Evolutionary conservation across 2,329 filamentous ascomycete genomes (phyloP).

Genomic region (Fusarium sp.): DNA sequence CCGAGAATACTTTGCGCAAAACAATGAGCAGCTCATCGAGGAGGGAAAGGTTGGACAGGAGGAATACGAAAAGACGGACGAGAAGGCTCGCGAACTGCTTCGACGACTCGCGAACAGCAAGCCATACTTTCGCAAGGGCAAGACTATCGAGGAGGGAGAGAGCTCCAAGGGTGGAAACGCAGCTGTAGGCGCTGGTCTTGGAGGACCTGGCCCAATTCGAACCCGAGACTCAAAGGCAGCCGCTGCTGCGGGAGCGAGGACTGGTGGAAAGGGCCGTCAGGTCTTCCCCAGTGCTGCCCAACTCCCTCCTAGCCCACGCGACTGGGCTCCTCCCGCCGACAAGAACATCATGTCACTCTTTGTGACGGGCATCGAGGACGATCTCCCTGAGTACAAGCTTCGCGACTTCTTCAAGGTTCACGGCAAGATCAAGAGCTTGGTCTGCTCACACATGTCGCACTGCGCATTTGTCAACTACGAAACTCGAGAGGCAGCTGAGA

Average conservation of each 20-base stretch:
- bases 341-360: conserved; percentile 92
- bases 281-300: conserved; percentile 77
- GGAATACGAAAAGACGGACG: conserved; percentile 95
- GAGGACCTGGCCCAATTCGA: conserved; percentile 80
- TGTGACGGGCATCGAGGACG: conserved; percentile 94
- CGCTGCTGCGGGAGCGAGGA: conserved; percentile 58
- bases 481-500: conserved; percentile 84
- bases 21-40: conserved; percentile 94
- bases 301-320: conserved; percentile 81
- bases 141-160: conserved; percentile 68
- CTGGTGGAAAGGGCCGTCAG: conserved; percentile 58
- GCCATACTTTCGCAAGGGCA: conserved; percentile 92
- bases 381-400: conserved; percentile 90
- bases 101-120: conserved; percentile 88
- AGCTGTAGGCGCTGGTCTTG: conserved; percentile 64
- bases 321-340: conserved; percentile 87
- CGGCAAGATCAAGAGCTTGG: conserved; percentile 89
- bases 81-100: conserved; percentile 91
- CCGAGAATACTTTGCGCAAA: conserved; percentile 96
- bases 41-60: conserved; percentile 87
- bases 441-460: conserved; percentile 97
- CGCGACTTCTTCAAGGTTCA: conserved; percentile 90
- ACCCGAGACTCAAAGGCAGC: conserved; percentile 72
- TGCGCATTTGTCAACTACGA: conserved; percentile 97
- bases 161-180: conserved; percentile 56